A percentile compares a stretch with the other conserved stretches of the same genome.
phyloP scores from a whole-genome alignment of 306 rosid species.

The Malus fusca region DNA sequence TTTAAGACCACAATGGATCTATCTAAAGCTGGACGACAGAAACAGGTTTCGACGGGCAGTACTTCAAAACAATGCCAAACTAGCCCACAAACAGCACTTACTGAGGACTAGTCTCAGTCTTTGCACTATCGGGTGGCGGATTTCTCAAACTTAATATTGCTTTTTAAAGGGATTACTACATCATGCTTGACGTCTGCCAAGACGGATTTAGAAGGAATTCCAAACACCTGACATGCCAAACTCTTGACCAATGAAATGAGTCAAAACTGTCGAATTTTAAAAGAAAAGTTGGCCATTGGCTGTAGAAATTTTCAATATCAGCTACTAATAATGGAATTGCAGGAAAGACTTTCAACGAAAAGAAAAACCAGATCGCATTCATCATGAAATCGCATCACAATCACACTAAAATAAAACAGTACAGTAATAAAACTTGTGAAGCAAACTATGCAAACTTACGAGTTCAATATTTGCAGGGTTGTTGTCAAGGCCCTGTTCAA shows the following conservation, averaged over 20 bases:
- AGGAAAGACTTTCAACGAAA: neutral
- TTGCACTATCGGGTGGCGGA: too few species aligned
- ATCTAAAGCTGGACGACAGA: neutral
- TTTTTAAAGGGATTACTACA: too few species aligned
- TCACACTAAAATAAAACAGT: neutral
- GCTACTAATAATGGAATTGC: neutral
- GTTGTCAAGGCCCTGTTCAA: slow-evolving; percentile 67
- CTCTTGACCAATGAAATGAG: too few species aligned
- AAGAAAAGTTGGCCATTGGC: too few species aligned
- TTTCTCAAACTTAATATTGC: too few species aligned
- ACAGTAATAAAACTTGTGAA: neutral
- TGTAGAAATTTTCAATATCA: too few species aligned
- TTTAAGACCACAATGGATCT: too few species aligned
- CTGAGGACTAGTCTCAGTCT: neutral
- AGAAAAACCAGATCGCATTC: neutral
- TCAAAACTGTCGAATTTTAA: too few species aligned
- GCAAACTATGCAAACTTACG: slow-evolving; percentile 41
- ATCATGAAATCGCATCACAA: neutral
- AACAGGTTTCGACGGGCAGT: neutral
- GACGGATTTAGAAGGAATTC: too few species aligned
- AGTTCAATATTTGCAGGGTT: slow-evolving; percentile 60
- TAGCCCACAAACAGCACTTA: neutral
- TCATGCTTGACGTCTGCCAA: too few species aligned
- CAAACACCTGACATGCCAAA: too few species aligned
- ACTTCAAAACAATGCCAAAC: neutral